Conservation (phyloP, 441 rosid genomes). For the Brassica balearica region DNA sequence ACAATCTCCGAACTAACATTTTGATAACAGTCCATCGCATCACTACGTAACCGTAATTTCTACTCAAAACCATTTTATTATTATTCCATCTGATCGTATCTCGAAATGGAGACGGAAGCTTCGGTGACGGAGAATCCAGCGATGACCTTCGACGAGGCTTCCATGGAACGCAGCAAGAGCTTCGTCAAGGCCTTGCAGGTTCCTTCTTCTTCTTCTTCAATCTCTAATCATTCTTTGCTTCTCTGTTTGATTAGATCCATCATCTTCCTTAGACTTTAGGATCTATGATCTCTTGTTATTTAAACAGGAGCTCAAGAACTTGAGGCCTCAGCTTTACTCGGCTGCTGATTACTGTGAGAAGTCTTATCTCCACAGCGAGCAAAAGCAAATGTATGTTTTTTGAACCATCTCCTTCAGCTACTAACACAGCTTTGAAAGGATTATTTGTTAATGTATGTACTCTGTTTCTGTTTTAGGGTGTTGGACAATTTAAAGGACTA, state of each 20-base stretch:
- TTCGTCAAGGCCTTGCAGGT: slow-evolving; percentile 98
- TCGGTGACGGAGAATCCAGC: slow-evolving; percentile 56
- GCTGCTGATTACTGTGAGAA: slow-evolving; percentile 99
- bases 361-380: slow-evolving; percentile 93
- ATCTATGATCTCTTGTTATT: not conserved
- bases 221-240: not conserved
- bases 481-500: slow-evolving; percentile 95
- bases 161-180: slow-evolving; percentile 97
- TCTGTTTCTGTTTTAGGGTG: slow-evolving; percentile 61
- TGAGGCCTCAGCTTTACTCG: slow-evolving; percentile 96
- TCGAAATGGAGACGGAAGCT: slow-evolving; percentile 37
- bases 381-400: slow-evolving; percentile 77
- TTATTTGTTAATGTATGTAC: not conserved
- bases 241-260: slow-evolving; percentile 1
- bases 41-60: not conserved
- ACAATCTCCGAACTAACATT: slow-evolving; percentile 31
- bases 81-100: not conserved
- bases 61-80: not conserved
- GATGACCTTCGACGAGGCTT: slow-evolving; percentile 92
- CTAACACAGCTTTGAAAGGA: too few relatives aligned
- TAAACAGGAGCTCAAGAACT: slow-evolving; percentile 88
- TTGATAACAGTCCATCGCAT: not conserved
- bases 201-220: not conserved
- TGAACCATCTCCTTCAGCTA: slow-evolving; percentile 8
- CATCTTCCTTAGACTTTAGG: not conserved